A percentile compares a stretch with the other conserved stretches of the same genome.
phyloP scores from a whole-genome alignment of 2,329 filamentous ascomycete genomes.

The Colletotrichum sp. region DNA sequence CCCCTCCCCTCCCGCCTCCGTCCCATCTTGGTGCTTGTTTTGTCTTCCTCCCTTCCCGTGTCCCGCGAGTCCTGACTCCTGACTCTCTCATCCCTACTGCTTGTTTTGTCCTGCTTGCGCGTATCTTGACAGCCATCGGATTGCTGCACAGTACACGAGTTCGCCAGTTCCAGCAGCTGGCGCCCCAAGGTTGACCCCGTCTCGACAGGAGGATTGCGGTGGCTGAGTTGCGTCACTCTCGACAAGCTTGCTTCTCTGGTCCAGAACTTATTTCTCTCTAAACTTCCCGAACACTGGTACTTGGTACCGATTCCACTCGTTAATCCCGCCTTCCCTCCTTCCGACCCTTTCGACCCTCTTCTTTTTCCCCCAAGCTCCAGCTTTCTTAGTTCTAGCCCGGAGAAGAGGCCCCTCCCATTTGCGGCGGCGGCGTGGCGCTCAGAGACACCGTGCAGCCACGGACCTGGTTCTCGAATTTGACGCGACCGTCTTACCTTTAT shows the following conservation, averaged over 20 bases:
- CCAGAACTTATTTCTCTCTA: neutral
- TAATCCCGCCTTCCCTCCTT: constrained; percentile 26
- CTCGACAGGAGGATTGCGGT: neutral
- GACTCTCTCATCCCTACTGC: neutral
- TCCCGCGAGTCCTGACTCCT: neutral
- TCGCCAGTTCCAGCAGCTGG: neutral
- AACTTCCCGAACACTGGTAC: constrained; percentile 39
- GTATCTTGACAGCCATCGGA: neutral
- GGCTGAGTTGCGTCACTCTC: constrained; percentile 7
- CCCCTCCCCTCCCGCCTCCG: neutral
- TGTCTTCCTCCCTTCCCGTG: neutral
- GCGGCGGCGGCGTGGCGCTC: constrained; percentile 12
- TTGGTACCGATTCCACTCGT: constrained; percentile 62
- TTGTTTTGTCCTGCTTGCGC: neutral
- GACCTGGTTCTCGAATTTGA: neutral
- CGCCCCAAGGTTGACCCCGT: neutral
- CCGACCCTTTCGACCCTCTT: neutral
- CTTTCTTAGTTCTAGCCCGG: neutral
- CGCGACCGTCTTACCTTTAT: constrained; percentile 10
- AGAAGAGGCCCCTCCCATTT: neutral
- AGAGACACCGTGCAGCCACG: constrained; percentile 17
- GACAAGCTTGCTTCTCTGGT: neutral
- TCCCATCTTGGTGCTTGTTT: constrained; percentile 4
- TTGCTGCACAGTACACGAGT: neutral
- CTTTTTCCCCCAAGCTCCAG: neutral